Base-by-base conservation (phyloP, 1,284 basidiomycete genomes). In the Exobasidium cylindrosporum region DNA sequence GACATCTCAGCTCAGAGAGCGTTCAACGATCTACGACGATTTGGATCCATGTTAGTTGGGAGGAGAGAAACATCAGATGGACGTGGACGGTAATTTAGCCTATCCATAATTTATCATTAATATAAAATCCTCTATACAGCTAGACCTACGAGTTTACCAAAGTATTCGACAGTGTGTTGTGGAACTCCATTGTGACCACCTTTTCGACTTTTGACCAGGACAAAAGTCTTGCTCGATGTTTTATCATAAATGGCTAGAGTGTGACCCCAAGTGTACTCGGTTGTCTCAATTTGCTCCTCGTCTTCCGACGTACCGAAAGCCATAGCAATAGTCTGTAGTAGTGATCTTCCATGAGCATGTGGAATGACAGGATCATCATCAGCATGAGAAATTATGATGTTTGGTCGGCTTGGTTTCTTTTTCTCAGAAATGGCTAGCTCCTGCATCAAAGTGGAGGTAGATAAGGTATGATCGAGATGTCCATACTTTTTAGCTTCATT, bases 311-410 rank as follows among this genome's bases (percentile, higher is more conserved):
- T 55, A 29, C 29, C 17, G 21, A 50, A 24, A 13, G 53, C 53
- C 14, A n/a, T 29, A 24, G n/a, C 46, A 6, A 68, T 47, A 1
- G 45, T 35, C 6, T 58, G n/a, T 55, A 70, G 72, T 2, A 77
- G 61, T 0, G 43, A 47, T 1, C 63, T 49, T 2, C 66, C 89
- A 77, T 97, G 93, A 0, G 84, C 82, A 71, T 85, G 81, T 0
- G 89, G 89, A 58, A 96, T 93, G 44, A 91, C 88, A 73, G 83
- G 84, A 81, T 97, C 93, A 74, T 91, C 84, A 68, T 86, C 84
- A 1, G 92, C 87, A 77, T 96, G 92, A 0, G 86, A 86, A 64
- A 96, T 84, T 13, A 95, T 81, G 4, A 92, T 84, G 3, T 88
- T 85, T 0, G 85, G 85, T 32, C 85, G 84, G 14, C 17, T 26